Base-by-base conservation (phyloP, 2,329 filamentous ascomycete species). In the Myriosclerotinia curreyana region DNA sequence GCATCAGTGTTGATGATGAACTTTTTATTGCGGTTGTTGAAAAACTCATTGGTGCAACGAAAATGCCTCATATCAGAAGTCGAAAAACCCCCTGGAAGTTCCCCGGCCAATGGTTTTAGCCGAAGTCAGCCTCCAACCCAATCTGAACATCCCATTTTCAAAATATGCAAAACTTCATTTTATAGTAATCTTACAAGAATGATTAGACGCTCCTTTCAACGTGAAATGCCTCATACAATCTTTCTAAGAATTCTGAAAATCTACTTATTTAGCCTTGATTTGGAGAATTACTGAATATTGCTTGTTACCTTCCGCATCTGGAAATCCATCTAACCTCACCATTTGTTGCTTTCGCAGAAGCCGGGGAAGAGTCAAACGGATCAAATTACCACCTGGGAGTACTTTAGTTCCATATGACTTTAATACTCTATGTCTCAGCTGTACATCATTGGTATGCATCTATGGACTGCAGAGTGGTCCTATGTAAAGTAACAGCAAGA, bases 31-130 rank as follows among this genome's bases (percentile, higher is more conserved):
- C 38, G 22, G 22, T 20, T 55, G 38, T 42, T 42, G 8, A 17
- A 42, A 55, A 42, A 20, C n/a, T 20, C 53, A 55, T 55, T 28
- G 22, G 38, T 14, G 25, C 15, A 28, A 42, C 15, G 15, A 55
- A 55, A 55, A 55, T 55, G 53, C 53, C 38, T 55, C 38, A 55
- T 55, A n/a, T n/a, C n/a, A 42, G 52, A 28, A 55, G 36, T 28
- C 14, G 25, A 25, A 42, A 25, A 7, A 25, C 5, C 36, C 38
- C 52, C 52, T 55, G 52, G 36, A 55, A 42, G 36, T 40, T 55
- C 38, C 53, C 38, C 38, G 22, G 20, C 53, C 53, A 55, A 55
- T 55, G 38, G 42, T 42, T 7, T 55, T 42, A 55, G 31, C 38
- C 53, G 53, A 55, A 44, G 53, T n/a, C 20, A 31, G 38, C 38